These are phyloP conservation scores for Sophora flavescens DNA, from an alignment of 306 rosid species.

Conservation along the genomic window DNA sequence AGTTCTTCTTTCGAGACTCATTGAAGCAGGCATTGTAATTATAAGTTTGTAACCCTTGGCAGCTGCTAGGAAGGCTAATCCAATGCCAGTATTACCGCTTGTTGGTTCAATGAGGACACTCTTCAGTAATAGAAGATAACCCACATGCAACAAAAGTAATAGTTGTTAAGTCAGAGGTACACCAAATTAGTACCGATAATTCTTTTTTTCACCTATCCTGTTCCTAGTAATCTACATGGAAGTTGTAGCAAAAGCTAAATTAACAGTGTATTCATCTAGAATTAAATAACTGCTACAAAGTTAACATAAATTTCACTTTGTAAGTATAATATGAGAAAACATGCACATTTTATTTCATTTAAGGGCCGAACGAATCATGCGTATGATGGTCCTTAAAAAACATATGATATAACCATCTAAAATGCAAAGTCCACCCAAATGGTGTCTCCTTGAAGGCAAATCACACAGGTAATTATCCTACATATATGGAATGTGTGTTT, in stretches of 20 bases:
- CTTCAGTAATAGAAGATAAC: constrained; percentile 46
- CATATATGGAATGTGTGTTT: constrained; percentile 6
- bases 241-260: constrained; percentile 8
- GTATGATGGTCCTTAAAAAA: not conserved
- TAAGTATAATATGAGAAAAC: constrained; percentile 6
- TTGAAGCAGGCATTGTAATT: constrained; percentile 76
- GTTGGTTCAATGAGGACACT: constrained; percentile 70
- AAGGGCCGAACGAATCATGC: not conserved
- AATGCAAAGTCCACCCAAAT: not conserved
- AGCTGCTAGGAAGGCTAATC: constrained; percentile 74
- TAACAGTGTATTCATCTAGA: not conserved
- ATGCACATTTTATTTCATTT: not conserved
- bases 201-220: not conserved
- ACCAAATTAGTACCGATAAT: constrained; percentile 9
- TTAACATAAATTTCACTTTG: not conserved
- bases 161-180: constrained; percentile 37
- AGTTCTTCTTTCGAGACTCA: constrained; percentile 75
- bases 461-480: not conserved
- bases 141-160: constrained; percentile 22
- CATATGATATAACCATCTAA: not conserved
- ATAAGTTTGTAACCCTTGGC: constrained; percentile 66
- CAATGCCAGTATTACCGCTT: constrained; percentile 73
- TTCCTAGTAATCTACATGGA: constrained; percentile 21
- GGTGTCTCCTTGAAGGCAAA: constrained; percentile 7
- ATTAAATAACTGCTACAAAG: not conserved